Percentiles rank a stretch among this genome's conserved stretches.
These are phyloP conservation scores for Fusarium coffeatum DNA, from an alignment of 2,329 filamentous ascomycete genomes.

Conservation along the genomic window DNA sequence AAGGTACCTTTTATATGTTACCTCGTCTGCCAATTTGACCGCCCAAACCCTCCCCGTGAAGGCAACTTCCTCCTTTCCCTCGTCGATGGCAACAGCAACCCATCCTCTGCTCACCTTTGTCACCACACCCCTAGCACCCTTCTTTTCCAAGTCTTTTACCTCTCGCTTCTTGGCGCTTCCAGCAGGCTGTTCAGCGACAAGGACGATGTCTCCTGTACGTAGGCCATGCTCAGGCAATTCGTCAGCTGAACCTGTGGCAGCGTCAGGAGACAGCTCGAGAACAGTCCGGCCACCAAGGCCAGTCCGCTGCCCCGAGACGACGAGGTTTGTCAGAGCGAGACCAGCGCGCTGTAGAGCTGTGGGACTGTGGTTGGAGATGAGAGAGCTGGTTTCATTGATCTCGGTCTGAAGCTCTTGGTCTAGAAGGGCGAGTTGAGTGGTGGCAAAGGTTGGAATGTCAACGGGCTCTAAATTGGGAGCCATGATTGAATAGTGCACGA, in stretches of 20 bases:
- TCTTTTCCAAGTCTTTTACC: slow-evolving; percentile 75
- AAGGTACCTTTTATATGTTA: slow-evolving; percentile 68
- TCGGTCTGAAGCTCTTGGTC: slow-evolving; percentile 78
- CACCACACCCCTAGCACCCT: slow-evolving; percentile 77
- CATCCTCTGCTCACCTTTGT: slow-evolving; percentile 68
- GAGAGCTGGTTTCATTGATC: slow-evolving; percentile 73
- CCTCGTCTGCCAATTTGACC: slow-evolving; percentile 75
- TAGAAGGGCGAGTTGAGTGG: slow-evolving; percentile 76
- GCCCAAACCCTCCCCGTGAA: slow-evolving; percentile 68
- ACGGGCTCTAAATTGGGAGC: slow-evolving; percentile 55
- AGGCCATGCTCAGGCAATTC: slow-evolving; percentile 80
- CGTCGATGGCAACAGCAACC: slow-evolving; percentile 76
- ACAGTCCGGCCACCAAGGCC: slow-evolving; percentile 93
- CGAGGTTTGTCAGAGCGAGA: slow-evolving; percentile 81
- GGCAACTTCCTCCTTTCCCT: slow-evolving; percentile 64
- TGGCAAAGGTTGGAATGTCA: slow-evolving; percentile 76
- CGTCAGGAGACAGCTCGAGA: slow-evolving; percentile 80
- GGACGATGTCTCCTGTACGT: slow-evolving; percentile 80
- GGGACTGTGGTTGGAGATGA: slow-evolving; percentile 76
- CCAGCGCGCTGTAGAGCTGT: slow-evolving; percentile 78
- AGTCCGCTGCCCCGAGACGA: slow-evolving; percentile 80
- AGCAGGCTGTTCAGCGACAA: slow-evolving; percentile 78
- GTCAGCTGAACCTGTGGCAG: slow-evolving; percentile 67
- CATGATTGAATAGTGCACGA: slow-evolving; percentile 46
- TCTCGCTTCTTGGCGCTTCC: slow-evolving; percentile 79